These are phyloP conservation scores for Mortierella alpina DNA, from an alignment of 192 early-diverging fungal species.

Conservation along the genomic window DNA sequence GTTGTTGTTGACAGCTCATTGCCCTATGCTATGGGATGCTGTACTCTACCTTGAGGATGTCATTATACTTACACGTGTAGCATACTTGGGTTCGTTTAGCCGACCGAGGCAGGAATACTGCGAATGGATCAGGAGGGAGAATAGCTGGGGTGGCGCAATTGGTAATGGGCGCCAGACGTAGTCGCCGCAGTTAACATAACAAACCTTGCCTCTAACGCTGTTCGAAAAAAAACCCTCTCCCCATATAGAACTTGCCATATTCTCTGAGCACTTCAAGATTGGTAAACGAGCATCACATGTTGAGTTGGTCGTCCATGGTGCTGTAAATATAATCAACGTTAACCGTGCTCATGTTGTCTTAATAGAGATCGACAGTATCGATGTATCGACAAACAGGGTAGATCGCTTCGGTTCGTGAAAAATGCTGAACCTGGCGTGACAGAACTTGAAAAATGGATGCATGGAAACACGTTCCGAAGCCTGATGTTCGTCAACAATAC, in stretches of 20 bases:
- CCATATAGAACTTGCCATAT: slow-evolving; percentile 75
- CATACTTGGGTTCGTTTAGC: neutral
- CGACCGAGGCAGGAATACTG: slow-evolving; percentile 63
- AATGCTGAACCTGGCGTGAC: neutral
- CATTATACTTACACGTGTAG: neutral
- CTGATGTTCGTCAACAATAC: slow-evolving; percentile 36
- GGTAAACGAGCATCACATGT: slow-evolving; percentile 43
- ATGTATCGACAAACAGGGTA: slow-evolving; percentile 73
- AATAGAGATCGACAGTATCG: slow-evolving; percentile 80
- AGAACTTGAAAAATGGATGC: slow-evolving; percentile 6
- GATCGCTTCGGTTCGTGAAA: slow-evolving; percentile 75
- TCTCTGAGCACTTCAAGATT: slow-evolving; percentile 70
- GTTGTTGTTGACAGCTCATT: neutral
- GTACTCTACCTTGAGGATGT: slow-evolving; percentile 15
- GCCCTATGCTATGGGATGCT: neutral
- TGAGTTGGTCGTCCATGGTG: neutral
- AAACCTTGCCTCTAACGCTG: slow-evolving; percentile 2
- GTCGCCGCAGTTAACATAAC: neutral
- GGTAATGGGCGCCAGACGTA: slow-evolving; percentile 37
- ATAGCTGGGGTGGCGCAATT: slow-evolving; percentile 89
- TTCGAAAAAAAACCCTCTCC: neutral
- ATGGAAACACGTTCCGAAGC: neutral
- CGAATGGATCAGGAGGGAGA: slow-evolving; percentile 71
- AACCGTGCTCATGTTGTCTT: neutral
- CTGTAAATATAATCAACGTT: neutral